Evolutionary conservation across 768 basidiomycete species (phyloP), one percentile per base, ranked within the genome.

Genomic region (Leucocoprinus leucothites): DNA sequence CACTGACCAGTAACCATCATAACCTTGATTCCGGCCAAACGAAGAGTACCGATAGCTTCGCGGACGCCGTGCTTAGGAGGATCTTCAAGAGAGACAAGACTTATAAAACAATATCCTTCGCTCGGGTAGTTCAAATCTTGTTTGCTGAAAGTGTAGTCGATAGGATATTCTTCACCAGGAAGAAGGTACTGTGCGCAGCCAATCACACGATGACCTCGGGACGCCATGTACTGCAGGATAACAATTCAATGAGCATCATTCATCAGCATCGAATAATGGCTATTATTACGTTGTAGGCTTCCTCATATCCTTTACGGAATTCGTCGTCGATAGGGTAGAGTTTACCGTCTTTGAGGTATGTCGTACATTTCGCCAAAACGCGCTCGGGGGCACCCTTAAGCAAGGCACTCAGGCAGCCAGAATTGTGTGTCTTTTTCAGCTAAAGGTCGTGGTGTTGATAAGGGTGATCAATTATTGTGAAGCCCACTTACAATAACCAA

Each of bases 371-470:
- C 9, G 78, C 79, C 26, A 87, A 71, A 14, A 87, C 81, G 31
- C 85, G 82, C 65, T 87, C 86, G 0, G 85, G 85, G 13, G 86
- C 86, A 25, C 86, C 86, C 62, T 87, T 87, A 66, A 87, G 79
- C 64, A 80, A 85, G 9, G 79, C 71, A 1, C 78, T 78, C 49
- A 86, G 64, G 48, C 53, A 57, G 1, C 85, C 86, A 36, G 67
- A 65, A 7, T 61, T 54, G 62, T 86, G 85, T 2, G 74, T 65
- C 65, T 82, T 86, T 52, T 82, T 74, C 35, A 86, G 67, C 84
- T 86, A 49, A 11, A 48, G 11, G 48, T 21, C n/a, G 9, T 45
- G 11, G 9, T 21, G 24, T 3, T 45, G 11, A 11, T 9, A 13
- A 21, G 9, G 43, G 5, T 9, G 19, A 5, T 13, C 43, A 7